Conservation (phyloP, 257 asterid genomes). For the Knoxia roxburghii region DNA sequence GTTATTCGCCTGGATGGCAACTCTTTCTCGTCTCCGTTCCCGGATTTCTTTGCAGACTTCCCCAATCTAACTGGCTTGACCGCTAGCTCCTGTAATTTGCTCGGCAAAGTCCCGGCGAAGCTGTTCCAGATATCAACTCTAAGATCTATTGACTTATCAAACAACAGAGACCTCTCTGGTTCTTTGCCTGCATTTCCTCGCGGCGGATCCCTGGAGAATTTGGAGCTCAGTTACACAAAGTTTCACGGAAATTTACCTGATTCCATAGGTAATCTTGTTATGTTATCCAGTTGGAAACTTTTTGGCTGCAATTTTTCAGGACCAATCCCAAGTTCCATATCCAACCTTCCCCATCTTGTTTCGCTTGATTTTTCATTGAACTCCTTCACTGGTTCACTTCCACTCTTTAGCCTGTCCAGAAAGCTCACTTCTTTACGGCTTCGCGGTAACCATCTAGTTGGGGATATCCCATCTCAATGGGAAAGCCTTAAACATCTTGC, state of each 20-base stretch:
- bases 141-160: conserved; percentile 31
- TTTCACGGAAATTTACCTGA: conserved; percentile 45
- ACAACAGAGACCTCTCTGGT: conserved; percentile 41
- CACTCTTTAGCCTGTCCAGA: conserved; percentile 37
- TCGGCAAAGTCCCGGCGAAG: conserved; percentile 34
- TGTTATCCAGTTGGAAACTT: conserved; percentile 35
- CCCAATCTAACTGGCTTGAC: conserved; percentile 28
- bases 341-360: conserved; percentile 35
- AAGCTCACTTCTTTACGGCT: conserved; percentile 27
- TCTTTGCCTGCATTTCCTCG: conserved; percentile 47
- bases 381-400: conserved; percentile 37
- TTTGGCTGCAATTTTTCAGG: conserved; percentile 40
- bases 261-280: conserved; percentile 40
- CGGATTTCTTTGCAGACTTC: conserved; percentile 35
- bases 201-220: conserved; percentile 34
- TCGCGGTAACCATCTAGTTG: conserved; percentile 29
- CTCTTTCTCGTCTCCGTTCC: conserved; percentile 32
- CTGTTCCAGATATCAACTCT: conserved; percentile 42
- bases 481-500: conserved; percentile 35
- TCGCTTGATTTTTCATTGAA: conserved; percentile 34
- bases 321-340: conserved; percentile 40
- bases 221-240: conserved; percentile 34
- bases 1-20: conserved; percentile 40
- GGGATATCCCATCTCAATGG: conserved; percentile 35
- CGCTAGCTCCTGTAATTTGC: conserved; percentile 29